Evolutionary conservation across 2,329 filamentous ascomycete genomes (phyloP), one percentile per base, ranked within the genome.

Genomic region (Pyrenochaeta sp.): DNA sequence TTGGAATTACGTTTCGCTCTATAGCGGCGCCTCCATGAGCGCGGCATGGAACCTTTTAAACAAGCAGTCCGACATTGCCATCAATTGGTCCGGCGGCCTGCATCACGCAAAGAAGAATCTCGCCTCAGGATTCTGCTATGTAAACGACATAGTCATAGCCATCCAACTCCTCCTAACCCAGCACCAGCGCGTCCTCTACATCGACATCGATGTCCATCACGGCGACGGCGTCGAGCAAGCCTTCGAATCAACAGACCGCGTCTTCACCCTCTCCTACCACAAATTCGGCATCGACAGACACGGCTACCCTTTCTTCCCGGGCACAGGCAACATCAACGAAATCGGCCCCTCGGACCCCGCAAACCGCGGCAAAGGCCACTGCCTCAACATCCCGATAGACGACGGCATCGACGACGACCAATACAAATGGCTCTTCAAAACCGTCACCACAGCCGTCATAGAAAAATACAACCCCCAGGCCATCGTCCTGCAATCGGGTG

Each of bases 141-240:
- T 98, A 80, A 99, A 99, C 78, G 95, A 99, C 78, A 98, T 98
- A 70, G 95, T 98, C 56, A 86, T 99, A 46, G 92, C 91, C 36
- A 95, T 97, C 68, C 85, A 98, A 37, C 91, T 97, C 75, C 86
- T 99, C 9, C 83, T 98, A 15, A 89, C 91, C 30, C 86, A 90
- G 72, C 88, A 93, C 68, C 88, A 92, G 15, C 90, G 93, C 48
- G 93, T 98, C 7, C 84, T 98, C 56, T 97, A 98, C 78, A 93
- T 98, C 77, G 92, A 96, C 74, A 96, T 96, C 66, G 92, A 96
- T 74, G 92, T 96, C 1, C 92, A 96, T 74, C 92, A 96, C 65
- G 92, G 92, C 61, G 92, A 96, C 74, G 92, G 92, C 50, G 92
- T 96, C 19, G 92, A 96, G 76, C 91, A 96, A 78, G 92, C 92